Base-by-base conservation (phyloP, 768 basidiomycete genomes). In the Tulasnella sp. region DNA sequence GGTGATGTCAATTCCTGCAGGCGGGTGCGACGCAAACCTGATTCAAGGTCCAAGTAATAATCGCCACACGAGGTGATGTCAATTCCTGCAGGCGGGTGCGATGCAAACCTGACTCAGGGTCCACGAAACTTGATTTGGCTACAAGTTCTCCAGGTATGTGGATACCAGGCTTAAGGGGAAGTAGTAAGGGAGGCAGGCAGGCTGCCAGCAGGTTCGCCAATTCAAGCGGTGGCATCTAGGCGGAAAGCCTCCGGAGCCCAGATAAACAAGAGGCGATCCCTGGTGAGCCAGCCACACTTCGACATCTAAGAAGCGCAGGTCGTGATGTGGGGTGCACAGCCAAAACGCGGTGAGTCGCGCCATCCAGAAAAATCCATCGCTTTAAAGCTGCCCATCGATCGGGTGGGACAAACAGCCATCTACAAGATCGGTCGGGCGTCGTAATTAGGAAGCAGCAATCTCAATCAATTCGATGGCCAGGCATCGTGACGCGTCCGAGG, bases 121-220 rank as follows among this genome's bases (percentile, higher is more conserved):
- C 22, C 58, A 34, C 25, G 58, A 64, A n/a, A 34, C 58, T 64
- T 64, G 58, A 64, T 64, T 64, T 64, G 58, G 58, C 29, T 64
- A 64, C 58, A 64, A 64, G 25, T 34, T 64, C 29, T 64, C 58
- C 58, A 64, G 58, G 31, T 29, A 12, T 64, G 58, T 64, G 58
- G 58, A 64, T 64, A 64, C 58, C 58, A 29, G 58, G 58, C 58
- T 64, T n/a, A 64, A n/a, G 58, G 58, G 58, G 58, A 64, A 64
- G 25, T 64, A 34, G 58, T 34, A 64, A 64, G 25, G 58, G 29
- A 34, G 58, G 58, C 58, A 64, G 58, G 58, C 49, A 64, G 58
- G 58, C 31, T 29, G 31, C 58, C 58, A 64, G 58, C 58, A 64
- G 58, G 58, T 64, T 64, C 58, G 9, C 58, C 58, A 64, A 64